phyloP scores from a whole-genome alignment of 768 basidiomycete species.

The Russula sp. region DNA sequence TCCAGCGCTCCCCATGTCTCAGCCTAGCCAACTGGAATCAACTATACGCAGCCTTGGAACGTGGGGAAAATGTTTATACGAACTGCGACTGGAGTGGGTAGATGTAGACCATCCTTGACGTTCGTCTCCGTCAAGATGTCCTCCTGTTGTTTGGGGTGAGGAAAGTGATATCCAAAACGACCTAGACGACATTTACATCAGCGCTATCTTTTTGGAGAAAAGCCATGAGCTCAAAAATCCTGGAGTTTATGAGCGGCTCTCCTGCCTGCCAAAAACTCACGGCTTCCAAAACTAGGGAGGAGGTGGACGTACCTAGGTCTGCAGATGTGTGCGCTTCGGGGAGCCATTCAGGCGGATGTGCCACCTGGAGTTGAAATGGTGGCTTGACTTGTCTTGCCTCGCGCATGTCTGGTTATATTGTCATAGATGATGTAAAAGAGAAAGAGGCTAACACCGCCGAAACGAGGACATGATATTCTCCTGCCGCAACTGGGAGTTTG shows the following conservation, averaged over 20 bases:
- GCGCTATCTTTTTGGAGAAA: background rate
- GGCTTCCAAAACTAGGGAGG: background rate
- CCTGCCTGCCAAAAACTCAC: too few species aligned
- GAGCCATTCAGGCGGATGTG: slow-evolving; percentile 67
- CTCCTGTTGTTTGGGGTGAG: slow-evolving; percentile 66
- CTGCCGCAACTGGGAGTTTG: background rate
- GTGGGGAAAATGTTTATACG: slow-evolving; percentile 23
- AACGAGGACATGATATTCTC: background rate
- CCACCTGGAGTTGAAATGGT: slow-evolving; percentile 49
- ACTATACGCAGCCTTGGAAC: background rate
- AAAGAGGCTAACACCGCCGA: background rate
- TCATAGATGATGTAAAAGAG: background rate
- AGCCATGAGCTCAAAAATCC: background rate
- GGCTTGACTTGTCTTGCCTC: slow-evolving; percentile 21
- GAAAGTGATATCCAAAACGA: slow-evolving; percentile 70
- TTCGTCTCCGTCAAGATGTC: slow-evolving; percentile 58
- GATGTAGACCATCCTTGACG: slow-evolving; percentile 57
- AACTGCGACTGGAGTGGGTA: slow-evolving; percentile 52
- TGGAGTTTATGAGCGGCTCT: background rate
- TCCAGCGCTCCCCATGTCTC: slow-evolving; percentile 56
- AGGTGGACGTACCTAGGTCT: slow-evolving; percentile 51
- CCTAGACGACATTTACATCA: slow-evolving; percentile 35
- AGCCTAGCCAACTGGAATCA: slow-evolving; percentile 34
- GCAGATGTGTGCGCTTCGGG: slow-evolving; percentile 57
- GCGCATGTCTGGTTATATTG: slow-evolving; percentile 10